phyloP scores from a whole-genome alignment of 1,139 yeast species.

The Kodamaea ohmeri region DNA sequence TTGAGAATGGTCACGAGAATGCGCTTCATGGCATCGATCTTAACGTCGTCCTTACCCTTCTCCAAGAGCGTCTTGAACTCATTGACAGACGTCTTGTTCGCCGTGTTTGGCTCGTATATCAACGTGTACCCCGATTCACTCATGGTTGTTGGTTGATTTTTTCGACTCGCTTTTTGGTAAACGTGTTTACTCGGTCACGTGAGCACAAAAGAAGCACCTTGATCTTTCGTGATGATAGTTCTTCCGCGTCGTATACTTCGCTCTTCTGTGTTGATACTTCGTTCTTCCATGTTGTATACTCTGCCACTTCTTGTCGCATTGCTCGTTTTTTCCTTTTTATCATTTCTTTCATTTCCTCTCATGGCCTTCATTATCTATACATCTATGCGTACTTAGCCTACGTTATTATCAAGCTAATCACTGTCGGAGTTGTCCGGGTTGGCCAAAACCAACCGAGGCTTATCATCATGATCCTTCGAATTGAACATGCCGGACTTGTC shows the following conservation, averaged over 20 bases:
- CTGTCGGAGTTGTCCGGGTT: conserved; percentile 56
- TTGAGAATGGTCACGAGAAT: conserved; percentile 84
- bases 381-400: too few relatives aligned
- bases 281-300: too few relatives aligned
- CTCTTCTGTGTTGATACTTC: too few relatives aligned
- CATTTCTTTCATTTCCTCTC: not conserved
- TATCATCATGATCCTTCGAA: conserved; percentile 22
- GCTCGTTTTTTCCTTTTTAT: not conserved
- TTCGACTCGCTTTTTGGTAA: conserved; percentile 8
- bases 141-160: conserved; percentile 24
- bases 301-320: too few relatives aligned
- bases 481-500: not conserved
- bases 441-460: conserved; percentile 58
- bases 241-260: too few relatives aligned
- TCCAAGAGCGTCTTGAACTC: conserved; percentile 82
- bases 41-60: conserved; percentile 84
- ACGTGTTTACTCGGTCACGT: conserved; percentile 9
- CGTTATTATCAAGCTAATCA: conserved; percentile 14
- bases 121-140: conserved; percentile 64
- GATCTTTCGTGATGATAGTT: too few relatives aligned
- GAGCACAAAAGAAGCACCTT: not conserved
- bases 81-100: conserved; percentile 65
- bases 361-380: too few relatives aligned
- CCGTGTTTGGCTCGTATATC: conserved; percentile 73
- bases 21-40: conserved; percentile 86